Base-by-base conservation (phyloP, 495 filamentous ascomycete genomes). In the Xylaria venustula region DNA sequence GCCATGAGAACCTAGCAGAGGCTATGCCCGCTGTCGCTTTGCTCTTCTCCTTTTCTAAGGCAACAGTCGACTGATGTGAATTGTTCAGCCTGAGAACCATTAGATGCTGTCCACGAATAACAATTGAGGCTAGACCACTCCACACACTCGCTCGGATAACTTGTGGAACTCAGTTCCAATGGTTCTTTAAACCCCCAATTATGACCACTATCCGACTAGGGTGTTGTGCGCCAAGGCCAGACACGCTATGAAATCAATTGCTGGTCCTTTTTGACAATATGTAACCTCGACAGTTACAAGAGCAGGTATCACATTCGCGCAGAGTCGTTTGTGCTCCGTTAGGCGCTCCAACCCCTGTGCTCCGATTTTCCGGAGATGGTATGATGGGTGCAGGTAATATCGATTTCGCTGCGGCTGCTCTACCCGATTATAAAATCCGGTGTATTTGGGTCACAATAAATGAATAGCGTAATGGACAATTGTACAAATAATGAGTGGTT, bases 31-130 rank as follows among this genome's bases (percentile, higher is more conserved):
- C 86, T 23, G 88, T 82, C 17, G 87, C 80, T 71, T 87, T 91
- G 67, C 88, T 85, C 74, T 93, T 95, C 79, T 96, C 86, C 81
- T 96, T 96, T 70, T 97, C 90, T 55, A 96, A 81, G 57, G 93
- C 81, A 58, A 85, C 81, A 77, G 94, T 88, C 63, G 88, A 84
- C 49, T 88, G 75, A 49, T 77, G 77, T 48, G 83, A 83, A 74
- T 79, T 73, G 75, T 91, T 81, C 71, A 61, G 69, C 68, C 77
- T 80, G 71, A 67, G 74, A 58, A 62, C 79, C 74, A 80, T 81
- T 67, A 70, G 71, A 69, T 47, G 47, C 20, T 37, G 19, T 53
- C 26, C 37, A 20, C 37, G 17, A 40, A 26, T 17, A 47, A 54
- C 19, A 32, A 36, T 45, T 40, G 28, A 5, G 41, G 19, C 41